Percentiles rank a stretch among this genome's conserved stretches.
Evolutionary conservation across 1,139 yeast genomes (phyloP).

Genomic region (Candida sanyaensis): DNA sequence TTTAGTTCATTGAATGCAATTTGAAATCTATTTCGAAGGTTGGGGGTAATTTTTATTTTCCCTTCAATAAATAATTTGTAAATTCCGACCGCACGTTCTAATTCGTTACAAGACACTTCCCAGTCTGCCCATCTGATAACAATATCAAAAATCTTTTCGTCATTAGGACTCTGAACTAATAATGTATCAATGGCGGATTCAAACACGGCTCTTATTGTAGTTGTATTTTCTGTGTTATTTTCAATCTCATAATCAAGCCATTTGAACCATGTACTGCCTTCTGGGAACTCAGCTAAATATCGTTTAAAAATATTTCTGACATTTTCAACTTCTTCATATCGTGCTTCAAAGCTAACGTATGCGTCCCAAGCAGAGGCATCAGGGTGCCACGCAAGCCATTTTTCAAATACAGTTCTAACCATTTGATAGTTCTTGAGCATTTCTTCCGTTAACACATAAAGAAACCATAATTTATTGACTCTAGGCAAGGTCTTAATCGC

Average conservation of each 20-base stretch:
- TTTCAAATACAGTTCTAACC: constrained; percentile 66
- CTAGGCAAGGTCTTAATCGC: constrained; percentile 76
- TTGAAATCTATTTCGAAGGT: constrained; percentile 41
- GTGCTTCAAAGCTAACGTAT: constrained; percentile 67
- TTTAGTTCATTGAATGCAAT: constrained; percentile 60
- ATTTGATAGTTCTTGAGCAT: constrained; percentile 63
- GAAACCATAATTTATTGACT: constrained; percentile 84
- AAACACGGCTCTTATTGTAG: constrained; percentile 58
- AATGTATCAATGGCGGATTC: constrained; percentile 65
- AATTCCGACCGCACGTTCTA: constrained; percentile 68
- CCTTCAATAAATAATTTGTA: constrained; percentile 49
- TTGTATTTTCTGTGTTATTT: constrained; percentile 16
- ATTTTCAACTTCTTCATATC: constrained; percentile 61
- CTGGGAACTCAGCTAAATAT: constrained; percentile 56
- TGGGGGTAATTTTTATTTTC: constrained; percentile 37
- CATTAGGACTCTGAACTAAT: constrained; percentile 18
- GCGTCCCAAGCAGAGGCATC: constrained; percentile 71
- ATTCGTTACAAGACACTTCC: constrained; percentile 66
- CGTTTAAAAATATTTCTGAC: constrained; percentile 60
- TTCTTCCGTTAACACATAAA: constrained; percentile 82
- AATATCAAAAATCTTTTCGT: constrained; percentile 28
- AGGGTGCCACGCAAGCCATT: constrained; percentile 83
- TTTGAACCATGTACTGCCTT: constrained; percentile 60
- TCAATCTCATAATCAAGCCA: constrained; percentile 40
- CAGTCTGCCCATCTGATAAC: constrained; percentile 63